Evolutionary conservation across 2,329 filamentous ascomycete species (phyloP).

Genomic region (Fusarium fujikuroi): DNA sequence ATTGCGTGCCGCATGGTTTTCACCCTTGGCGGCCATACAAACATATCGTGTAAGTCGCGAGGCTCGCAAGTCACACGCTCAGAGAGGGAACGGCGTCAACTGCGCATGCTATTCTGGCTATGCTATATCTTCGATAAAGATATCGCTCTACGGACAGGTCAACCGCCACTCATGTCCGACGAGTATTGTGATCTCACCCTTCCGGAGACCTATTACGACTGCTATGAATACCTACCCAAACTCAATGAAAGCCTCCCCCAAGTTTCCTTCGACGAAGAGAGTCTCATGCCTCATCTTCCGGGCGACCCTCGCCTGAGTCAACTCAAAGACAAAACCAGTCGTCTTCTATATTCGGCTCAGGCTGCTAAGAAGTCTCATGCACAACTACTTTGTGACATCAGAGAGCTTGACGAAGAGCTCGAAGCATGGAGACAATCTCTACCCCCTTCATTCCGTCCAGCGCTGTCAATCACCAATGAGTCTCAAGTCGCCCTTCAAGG

Average conservation of each 20-base stretch:
- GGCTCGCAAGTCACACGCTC: slow-evolving; percentile 20
- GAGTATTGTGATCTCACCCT: slow-evolving; percentile 47
- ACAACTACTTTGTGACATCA: slow-evolving; percentile 64
- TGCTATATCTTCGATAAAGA: slow-evolving; percentile 67
- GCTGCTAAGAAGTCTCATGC: slow-evolving; percentile 63
- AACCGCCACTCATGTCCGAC: slow-evolving; percentile 61
- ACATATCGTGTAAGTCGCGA: slow-evolving; percentile 22
- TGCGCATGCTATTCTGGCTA: slow-evolving; percentile 63
- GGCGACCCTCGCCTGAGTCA: slow-evolving; percentile 61
- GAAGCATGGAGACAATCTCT: slow-evolving; percentile 65
- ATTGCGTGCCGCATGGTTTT: slow-evolving; percentile 60
- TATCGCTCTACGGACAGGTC: slow-evolving; percentile 62
- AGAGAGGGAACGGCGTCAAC: slow-evolving; percentile 48
- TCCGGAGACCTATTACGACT: slow-evolving; percentile 41
- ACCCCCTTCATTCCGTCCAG: slow-evolving; percentile 57
- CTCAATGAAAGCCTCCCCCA: neutral
- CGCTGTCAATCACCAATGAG: slow-evolving; percentile 52
- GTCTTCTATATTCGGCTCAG: slow-evolving; percentile 60
- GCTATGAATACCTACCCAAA: slow-evolving; percentile 27
- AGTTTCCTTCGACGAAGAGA: neutral
- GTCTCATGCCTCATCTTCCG: slow-evolving; percentile 51
- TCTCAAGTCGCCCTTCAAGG: slow-evolving; percentile 43
- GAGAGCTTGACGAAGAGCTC: slow-evolving; percentile 66
- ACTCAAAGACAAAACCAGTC: slow-evolving; percentile 62
- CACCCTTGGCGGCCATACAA: slow-evolving; percentile 58